Base-by-base conservation (phyloP, 1,284 basidiomycete species). In the Leccinum pachyderme region DNA sequence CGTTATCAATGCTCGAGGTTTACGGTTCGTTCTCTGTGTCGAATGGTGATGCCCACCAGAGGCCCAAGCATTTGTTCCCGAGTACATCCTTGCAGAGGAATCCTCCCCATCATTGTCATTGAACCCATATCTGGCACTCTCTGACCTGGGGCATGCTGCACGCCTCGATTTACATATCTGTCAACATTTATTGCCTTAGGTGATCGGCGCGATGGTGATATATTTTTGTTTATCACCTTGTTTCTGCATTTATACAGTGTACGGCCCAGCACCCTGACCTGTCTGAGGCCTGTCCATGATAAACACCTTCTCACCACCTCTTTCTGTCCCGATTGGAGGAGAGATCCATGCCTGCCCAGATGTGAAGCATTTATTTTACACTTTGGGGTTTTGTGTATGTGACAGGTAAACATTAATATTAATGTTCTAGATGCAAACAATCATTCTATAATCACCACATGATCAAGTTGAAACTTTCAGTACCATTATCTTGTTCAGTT, bases 261-360 rank as follows among this genome's bases (percentile, higher is more conserved):
- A 37, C 44, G 44, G 37, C 52, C 61, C 59, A 46, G 29, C 50
- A 27, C 63, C 59, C 61, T 64, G 46, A 28, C n/a, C 18, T 39
- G 18, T 18, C 35, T 11, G 37, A 39, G 37, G 37, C 18, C 37
- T 6, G 22, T 39, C 18, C 37, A 39, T 39, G 18, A 18, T 18
- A 18, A 18, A 18, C 18, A 1, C 18, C 18, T 18, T 18, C 18
- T 18, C 18, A 18, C 18, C 1, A 18, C 18, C 18, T 18, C 18
- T 18, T 18, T 18, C 18, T 18, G 1, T 18, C 18, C 18, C 18
- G 18, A 18, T 18, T 18, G 18, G 18, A 18, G 18, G 18, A 18
- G 18, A 18, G 18, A 18, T 18, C 18, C 18, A 18, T 18, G 18
- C 18, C 18, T 1, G 18, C 18, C 18, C 18, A 18, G 18, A 18